Conservation (phyloP, 768 basidiomycete genomes). For the Leccinum variicolor region DNA sequence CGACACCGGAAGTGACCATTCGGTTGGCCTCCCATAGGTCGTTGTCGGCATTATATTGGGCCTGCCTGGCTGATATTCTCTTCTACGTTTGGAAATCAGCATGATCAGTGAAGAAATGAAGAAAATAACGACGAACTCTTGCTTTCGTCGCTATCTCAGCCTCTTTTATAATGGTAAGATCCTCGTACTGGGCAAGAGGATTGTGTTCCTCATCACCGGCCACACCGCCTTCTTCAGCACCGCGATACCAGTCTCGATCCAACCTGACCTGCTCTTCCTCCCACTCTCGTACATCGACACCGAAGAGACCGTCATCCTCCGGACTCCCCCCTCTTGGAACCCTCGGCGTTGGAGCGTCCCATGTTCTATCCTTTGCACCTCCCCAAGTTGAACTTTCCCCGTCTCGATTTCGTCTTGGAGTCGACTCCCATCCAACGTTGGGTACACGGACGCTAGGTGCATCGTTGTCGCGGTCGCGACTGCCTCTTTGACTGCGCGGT, state of each 20-base stretch:
- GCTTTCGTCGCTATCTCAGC: constrained; percentile 76
- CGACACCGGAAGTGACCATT: constrained; percentile 94
- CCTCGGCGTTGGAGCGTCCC: constrained; percentile 87
- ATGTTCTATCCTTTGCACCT: constrained; percentile 47
- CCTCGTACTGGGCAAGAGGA: constrained; percentile 91
- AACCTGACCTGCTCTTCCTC: constrained; percentile 92
- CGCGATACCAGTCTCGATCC: constrained; percentile 96
- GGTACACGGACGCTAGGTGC: constrained; percentile 87
- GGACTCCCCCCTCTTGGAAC: constrained; percentile 63
- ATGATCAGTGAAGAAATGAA: neutral
- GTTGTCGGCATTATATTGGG: constrained; percentile 98
- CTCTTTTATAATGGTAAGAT: constrained; percentile 64
- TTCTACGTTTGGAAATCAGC: constrained; percentile 44
- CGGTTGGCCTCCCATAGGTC: constrained; percentile 99
- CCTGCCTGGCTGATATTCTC: constrained; percentile 90
- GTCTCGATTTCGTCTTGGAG: constrained; percentile 58
- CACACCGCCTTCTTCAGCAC: constrained; percentile 82
- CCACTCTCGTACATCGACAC: constrained; percentile 85
- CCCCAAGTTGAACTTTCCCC: constrained; percentile 68
- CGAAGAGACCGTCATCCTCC: constrained; percentile 61
- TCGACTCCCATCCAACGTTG: constrained; percentile 93
- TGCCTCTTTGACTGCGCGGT: constrained; percentile 54
- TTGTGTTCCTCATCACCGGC: constrained; percentile 92
- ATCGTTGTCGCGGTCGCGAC: constrained; percentile 43
- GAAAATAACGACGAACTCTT: constrained; percentile 45